These are phyloP conservation scores for Limnomonas spitsbergensis DNA, from an alignment of 139 green algal genomes.

Conservation along the genomic window DNA sequence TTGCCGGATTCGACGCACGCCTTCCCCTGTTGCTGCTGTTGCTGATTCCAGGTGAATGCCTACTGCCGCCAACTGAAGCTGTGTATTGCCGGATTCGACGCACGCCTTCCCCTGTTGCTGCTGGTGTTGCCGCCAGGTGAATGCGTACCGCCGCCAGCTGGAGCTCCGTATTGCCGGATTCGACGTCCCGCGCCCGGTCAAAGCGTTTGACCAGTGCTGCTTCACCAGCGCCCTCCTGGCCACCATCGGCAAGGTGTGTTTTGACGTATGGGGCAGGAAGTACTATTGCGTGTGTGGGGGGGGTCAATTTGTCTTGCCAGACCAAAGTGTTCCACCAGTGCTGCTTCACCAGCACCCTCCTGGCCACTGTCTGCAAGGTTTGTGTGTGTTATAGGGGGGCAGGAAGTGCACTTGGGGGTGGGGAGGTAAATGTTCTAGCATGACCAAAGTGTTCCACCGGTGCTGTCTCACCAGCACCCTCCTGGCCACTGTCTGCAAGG, in stretches of 20 bases:
- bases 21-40: too few relatives aligned
- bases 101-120: too few relatives aligned
- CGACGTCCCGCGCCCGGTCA: constrained; percentile 62
- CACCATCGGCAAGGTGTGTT: constrained; percentile 63
- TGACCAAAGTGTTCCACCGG: constrained; percentile 71
- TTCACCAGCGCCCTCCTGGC: constrained; percentile 67
- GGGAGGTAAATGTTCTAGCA: constrained; percentile 63
- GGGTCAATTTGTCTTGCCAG: constrained; percentile 63
- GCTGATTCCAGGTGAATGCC: too few relatives aligned
- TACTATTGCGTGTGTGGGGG: too few relatives aligned
- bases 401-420: too few relatives aligned
- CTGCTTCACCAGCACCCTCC: constrained; percentile 65
- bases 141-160: constrained; percentile 46
- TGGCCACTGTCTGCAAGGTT: constrained; percentile 64
- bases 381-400: too few relatives aligned
- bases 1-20: too few relatives aligned
- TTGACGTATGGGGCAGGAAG: too few relatives aligned
- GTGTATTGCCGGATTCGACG: too few relatives aligned
- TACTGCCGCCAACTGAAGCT: too few relatives aligned
- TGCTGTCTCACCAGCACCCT: constrained; percentile 69
- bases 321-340: constrained; percentile 74
- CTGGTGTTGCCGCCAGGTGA: constrained; percentile 51
- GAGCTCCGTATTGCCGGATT: constrained; percentile 69
- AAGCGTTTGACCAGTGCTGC: constrained; percentile 72
- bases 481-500: too few relatives aligned